Conservation (phyloP, 139 green algal species). For the Closterium sp. region DNA sequence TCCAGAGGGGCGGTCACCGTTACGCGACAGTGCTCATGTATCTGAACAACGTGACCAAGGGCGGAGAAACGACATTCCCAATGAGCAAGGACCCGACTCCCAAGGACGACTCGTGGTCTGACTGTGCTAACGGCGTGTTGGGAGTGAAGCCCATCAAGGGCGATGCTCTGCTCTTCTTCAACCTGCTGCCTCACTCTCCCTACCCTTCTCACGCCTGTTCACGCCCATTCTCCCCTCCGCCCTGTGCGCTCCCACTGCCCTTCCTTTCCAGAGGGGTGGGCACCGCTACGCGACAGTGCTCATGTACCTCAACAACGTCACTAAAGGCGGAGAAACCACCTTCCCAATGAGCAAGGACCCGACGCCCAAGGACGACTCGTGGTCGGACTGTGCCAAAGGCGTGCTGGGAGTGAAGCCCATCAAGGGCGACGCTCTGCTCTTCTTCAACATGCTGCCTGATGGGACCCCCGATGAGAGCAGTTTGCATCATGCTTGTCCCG, state of each 20-base stretch:
- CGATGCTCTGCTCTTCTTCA: slow-evolving; percentile 59
- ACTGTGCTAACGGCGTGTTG: background rate
- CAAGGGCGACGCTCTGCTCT: slow-evolving; percentile 57
- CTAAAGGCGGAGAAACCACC: background rate
- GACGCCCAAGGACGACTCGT: background rate
- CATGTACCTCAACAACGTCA: background rate
- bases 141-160: slow-evolving; percentile 56
- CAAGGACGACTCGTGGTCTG: slow-evolving; percentile 14
- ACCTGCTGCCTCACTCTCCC: slow-evolving; percentile 12
- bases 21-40: too few relatives aligned
- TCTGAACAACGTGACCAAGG: background rate
- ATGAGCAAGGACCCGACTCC: background rate
- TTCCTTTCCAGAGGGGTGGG: too few relatives aligned
- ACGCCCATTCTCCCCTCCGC: too few relatives aligned
- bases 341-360: background rate
- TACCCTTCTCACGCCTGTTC: background rate
- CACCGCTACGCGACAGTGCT: too few relatives aligned
- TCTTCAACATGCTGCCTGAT: slow-evolving; percentile 47
- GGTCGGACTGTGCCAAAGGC: background rate
- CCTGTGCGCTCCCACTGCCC: too few relatives aligned
- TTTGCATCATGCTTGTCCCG: slow-evolving; percentile 71
- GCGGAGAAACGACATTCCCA: background rate
- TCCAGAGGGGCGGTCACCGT: too few relatives aligned
- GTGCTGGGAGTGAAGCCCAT: slow-evolving; percentile 50
- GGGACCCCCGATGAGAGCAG: slow-evolving; percentile 34